A percentile compares a stretch with the other conserved stretches of the same genome.
phyloP scores from a whole-genome alignment of 371 early-diverging fungal species.

The Modicella reniformis region DNA sequence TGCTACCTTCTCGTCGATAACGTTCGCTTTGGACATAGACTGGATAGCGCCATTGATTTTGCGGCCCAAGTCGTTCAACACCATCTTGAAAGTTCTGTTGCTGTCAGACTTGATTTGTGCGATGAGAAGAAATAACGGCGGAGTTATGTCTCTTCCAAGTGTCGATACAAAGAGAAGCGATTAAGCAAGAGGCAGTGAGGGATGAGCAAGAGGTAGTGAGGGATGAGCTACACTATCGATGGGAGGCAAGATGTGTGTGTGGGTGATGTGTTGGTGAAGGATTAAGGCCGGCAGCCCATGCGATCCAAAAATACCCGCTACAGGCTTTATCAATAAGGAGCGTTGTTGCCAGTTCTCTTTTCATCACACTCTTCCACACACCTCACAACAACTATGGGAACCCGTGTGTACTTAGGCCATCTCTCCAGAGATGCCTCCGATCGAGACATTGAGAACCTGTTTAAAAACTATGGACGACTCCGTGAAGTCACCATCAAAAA shows the following conservation, averaged over 20 bases:
- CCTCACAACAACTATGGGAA: conserved; percentile 51
- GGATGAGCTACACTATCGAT: neutral
- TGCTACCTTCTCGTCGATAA: conserved; percentile 87
- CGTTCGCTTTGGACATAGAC: conserved; percentile 82
- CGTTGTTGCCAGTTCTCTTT: conserved; percentile 1
- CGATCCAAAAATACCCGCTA: neutral
- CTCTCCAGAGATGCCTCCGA: conserved; percentile 74
- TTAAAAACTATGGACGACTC: conserved; percentile 74
- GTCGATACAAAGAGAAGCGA: neutral
- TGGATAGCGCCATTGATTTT: conserved; percentile 87
- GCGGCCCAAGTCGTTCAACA: conserved; percentile 91
- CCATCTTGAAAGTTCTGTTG: conserved; percentile 63
- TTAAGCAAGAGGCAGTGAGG: neutral
- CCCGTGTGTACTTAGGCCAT: conserved; percentile 79
- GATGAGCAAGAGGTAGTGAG: no score
- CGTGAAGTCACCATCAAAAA: conserved; percentile 78
- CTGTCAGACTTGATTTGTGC: neutral
- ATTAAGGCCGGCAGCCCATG: conserved; percentile 11
- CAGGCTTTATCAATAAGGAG: neutral
- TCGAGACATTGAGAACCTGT: conserved; percentile 76
- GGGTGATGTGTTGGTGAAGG: neutral
- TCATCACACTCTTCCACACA: conserved; percentile 2
- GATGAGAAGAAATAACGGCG: neutral
- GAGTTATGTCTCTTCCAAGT: neutral
- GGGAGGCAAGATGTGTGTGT: neutral